phyloP scores from a whole-genome alignment of 768 basidiomycete species.

The Tylopilus vinaceipallidus region DNA sequence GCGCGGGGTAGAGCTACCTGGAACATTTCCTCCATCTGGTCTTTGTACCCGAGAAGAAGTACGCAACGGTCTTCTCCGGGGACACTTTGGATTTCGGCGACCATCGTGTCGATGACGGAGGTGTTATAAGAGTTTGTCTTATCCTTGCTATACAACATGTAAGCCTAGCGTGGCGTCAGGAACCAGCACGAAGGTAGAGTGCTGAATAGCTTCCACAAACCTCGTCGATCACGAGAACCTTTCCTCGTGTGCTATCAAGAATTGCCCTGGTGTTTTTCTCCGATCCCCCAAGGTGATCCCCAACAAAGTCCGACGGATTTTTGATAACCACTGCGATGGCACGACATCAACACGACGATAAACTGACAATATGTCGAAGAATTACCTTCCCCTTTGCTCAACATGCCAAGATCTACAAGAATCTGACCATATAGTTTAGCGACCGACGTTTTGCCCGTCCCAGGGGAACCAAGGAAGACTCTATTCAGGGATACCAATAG shows the following conservation, averaged over 20 bases:
- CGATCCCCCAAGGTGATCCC: conserved; percentile 54
- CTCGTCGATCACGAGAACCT: conserved; percentile 72
- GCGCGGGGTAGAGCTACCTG: conserved; percentile 45
- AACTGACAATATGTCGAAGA: conserved; percentile 26
- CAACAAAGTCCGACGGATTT: conserved; percentile 71
- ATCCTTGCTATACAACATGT: conserved; percentile 52
- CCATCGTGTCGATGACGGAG: conserved; percentile 71
- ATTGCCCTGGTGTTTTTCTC: conserved; percentile 67
- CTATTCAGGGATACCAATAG: conserved; percentile 57
- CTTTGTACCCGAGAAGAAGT: conserved; percentile 61
- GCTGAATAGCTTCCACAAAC: too few species aligned
- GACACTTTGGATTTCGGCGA: conserved; percentile 68
- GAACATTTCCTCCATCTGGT: conserved; percentile 73
- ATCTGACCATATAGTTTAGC: conserved; percentile 67
- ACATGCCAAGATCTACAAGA: conserved; percentile 54
- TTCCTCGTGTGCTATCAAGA: conserved; percentile 54
- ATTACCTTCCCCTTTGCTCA: conserved; percentile 77
- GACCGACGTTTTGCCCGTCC: conserved; percentile 73
- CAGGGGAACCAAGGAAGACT: conserved; percentile 43
- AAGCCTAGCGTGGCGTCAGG: conserved; percentile 15
- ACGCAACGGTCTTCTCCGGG: conserved; percentile 73
- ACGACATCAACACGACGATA: neutral
- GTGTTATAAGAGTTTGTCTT: conserved; percentile 51
- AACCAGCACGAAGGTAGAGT: conserved; percentile 12
- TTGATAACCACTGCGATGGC: conserved; percentile 52